phyloP scores from a whole-genome alignment of 441 rosid species.

The Melastoma candidum region DNA sequence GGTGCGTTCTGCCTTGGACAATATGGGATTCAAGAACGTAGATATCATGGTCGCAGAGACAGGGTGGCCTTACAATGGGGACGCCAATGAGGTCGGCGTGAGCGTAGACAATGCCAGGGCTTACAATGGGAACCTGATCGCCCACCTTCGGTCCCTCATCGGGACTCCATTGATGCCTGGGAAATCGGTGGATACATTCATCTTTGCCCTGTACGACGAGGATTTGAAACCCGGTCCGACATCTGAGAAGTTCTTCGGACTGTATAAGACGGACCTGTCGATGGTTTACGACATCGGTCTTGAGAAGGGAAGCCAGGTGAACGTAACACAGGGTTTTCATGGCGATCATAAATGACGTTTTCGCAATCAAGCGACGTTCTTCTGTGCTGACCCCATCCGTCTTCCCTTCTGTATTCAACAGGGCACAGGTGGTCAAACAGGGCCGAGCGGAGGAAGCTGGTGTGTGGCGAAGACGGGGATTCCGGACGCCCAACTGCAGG shows the following conservation, averaged over 20 bases:
- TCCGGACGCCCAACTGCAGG: neutral
- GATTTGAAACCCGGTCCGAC: slow-evolving; percentile 66
- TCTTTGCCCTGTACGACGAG: slow-evolving; percentile 85
- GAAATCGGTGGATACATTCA: slow-evolving; percentile 78
- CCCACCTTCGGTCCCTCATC: slow-evolving; percentile 62
- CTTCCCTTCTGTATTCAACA: too few species aligned
- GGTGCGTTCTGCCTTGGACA: slow-evolving; percentile 67
- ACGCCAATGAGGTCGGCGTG: slow-evolving; percentile 66
- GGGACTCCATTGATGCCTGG: slow-evolving; percentile 97
- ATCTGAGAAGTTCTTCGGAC: slow-evolving; percentile 81
- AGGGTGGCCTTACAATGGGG: slow-evolving; percentile 83
- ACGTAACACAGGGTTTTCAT: neutral
- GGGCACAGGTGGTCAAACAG: too few species aligned
- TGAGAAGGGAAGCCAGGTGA: slow-evolving; percentile 52
- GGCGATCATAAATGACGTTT: too few species aligned
- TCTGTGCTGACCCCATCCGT: too few species aligned
- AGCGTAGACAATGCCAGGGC: slow-evolving; percentile 83
- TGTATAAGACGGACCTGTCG: slow-evolving; percentile 67
- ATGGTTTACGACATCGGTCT: slow-evolving; percentile 63
- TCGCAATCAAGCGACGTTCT: too few species aligned
- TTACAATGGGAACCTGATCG: slow-evolving; percentile 77
- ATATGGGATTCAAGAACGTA: slow-evolving; percentile 62
- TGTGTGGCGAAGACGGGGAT: slow-evolving; percentile 19
- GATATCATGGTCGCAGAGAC: slow-evolving; percentile 90
- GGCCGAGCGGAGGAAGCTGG: slow-evolving; percentile 6